Evolutionary conservation across 129 eudicot genomes (phyloP).

Genomic region (Sambucus nigra): DNA sequence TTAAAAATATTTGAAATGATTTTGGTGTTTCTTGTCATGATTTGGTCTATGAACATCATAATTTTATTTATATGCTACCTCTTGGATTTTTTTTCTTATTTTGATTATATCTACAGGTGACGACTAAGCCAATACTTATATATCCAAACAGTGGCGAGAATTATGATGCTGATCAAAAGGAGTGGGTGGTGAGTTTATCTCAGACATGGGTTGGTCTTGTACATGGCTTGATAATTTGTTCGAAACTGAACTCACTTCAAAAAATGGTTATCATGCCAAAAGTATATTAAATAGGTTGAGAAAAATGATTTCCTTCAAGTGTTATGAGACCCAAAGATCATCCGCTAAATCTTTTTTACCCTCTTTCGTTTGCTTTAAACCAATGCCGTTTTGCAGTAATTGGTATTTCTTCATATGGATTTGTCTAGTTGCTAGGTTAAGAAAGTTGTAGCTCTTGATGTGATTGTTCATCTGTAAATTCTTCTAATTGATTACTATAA

Average conservation of each 20-base stretch:
- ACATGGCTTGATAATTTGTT: background rate
- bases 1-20: background rate
- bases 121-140: conserved; percentile 74
- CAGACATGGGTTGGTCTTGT: background rate
- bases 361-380: too few species aligned
- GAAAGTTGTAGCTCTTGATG: too few species aligned
- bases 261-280: background rate
- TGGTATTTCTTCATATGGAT: background rate
- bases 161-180: conserved; percentile 70
- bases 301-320: too few species aligned
- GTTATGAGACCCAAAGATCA: too few species aligned
- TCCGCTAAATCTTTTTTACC: too few species aligned
- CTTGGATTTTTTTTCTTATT: conserved; percentile 10
- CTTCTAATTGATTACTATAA: too few species aligned
- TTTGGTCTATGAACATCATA: background rate
- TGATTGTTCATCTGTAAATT: too few species aligned
- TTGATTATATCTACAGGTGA: conserved; percentile 34
- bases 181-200: conserved; percentile 79
- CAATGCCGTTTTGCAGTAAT: too few species aligned
- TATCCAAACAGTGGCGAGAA: conserved; percentile 96
- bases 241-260: background rate
- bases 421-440: background rate
- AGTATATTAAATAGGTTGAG: too few species aligned
- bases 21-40: background rate
- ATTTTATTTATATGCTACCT: background rate